phyloP scores from a whole-genome alignment of 2,329 filamentous ascomycete genomes.

The Calonectria montana region DNA sequence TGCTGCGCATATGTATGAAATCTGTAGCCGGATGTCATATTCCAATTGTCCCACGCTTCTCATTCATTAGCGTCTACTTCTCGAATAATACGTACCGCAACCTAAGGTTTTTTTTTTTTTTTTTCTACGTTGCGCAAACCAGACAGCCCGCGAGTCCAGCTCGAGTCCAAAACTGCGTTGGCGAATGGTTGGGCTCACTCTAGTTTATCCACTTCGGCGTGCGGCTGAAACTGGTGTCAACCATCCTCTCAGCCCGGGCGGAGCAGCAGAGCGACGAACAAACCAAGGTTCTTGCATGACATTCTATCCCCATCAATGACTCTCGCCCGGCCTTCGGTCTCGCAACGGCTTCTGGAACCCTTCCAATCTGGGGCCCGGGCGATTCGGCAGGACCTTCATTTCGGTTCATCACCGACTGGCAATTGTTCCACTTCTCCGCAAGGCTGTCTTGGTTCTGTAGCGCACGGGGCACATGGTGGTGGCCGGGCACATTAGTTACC shows the following conservation, averaged over 20 bases:
- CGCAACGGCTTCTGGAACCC: constrained; percentile 30
- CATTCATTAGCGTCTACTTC: neutral
- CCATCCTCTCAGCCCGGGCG: constrained; percentile 16
- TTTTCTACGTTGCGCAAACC: neutral
- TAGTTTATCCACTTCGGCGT: constrained; percentile 41
- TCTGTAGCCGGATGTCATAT: constrained; percentile 6
- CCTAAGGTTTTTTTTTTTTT: neutral
- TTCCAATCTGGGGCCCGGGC: constrained; percentile 8
- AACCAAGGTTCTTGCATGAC: constrained; percentile 22
- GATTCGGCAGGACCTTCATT: neutral
- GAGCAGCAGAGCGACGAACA: constrained; percentile 29
- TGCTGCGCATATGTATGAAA: constrained; percentile 18
- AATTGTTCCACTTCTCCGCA: neutral
- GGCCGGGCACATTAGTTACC: neutral
- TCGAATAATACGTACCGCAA: neutral
- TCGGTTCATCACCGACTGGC: constrained; percentile 10
- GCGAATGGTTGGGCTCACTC: constrained; percentile 13
- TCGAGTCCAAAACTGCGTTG: neutral
- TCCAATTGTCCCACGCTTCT: neutral
- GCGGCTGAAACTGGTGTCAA: constrained; percentile 40
- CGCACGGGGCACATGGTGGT: constrained; percentile 17
- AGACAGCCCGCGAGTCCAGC: constrained; percentile 1
- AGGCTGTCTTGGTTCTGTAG: neutral
- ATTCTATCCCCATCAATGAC: constrained; percentile 24
- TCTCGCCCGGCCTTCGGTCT: neutral